Conservation (phyloP, 768 basidiomycete species). For the Lactarius trivialis region DNA sequence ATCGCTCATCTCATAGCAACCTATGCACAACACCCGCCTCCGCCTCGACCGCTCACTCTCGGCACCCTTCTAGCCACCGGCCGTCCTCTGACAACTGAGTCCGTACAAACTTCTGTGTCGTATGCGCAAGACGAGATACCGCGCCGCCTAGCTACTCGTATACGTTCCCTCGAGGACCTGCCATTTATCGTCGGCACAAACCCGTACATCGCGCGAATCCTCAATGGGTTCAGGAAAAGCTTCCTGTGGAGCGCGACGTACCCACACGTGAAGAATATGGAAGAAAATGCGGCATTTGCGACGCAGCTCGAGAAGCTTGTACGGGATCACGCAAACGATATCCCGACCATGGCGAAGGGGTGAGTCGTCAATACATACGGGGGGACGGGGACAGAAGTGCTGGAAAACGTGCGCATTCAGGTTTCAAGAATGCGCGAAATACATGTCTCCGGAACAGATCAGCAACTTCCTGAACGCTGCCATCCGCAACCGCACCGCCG, state of each 20-base stretch:
- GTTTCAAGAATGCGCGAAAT: conserved; percentile 80
- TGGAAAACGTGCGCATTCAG: conserved; percentile 32
- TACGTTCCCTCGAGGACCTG: conserved; percentile 64
- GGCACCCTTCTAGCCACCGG: conserved; percentile 70
- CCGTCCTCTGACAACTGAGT: conserved; percentile 61
- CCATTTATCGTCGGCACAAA: conserved; percentile 89
- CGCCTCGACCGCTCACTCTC: conserved; percentile 65
- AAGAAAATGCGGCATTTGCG: conserved; percentile 65
- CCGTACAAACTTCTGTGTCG: conserved; percentile 65
- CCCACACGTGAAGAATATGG: conserved; percentile 54
- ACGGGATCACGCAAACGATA: conserved; percentile 75
- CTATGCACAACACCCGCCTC: conserved; percentile 55
- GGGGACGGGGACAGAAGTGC: background rate
- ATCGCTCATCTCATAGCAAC: conserved; percentile 54
- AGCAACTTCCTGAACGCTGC: conserved; percentile 75
- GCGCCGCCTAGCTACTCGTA: conserved; percentile 64
- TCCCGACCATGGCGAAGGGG: conserved; percentile 90
- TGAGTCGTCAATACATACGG: conserved; percentile 26
- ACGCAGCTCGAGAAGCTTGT: conserved; percentile 66
- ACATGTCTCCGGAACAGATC: conserved; percentile 77
- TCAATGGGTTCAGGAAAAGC: conserved; percentile 62
- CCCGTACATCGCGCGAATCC: conserved; percentile 70
- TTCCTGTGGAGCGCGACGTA: conserved; percentile 66
- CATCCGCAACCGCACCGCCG: conserved; percentile 80
- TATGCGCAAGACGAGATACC: conserved; percentile 76